A percentile compares a stretch with the other conserved stretches of the same genome.
These are phyloP conservation scores for Colletotrichum horii DNA, from an alignment of 2,329 filamentous ascomycete genomes.

Conservation along the genomic window DNA sequence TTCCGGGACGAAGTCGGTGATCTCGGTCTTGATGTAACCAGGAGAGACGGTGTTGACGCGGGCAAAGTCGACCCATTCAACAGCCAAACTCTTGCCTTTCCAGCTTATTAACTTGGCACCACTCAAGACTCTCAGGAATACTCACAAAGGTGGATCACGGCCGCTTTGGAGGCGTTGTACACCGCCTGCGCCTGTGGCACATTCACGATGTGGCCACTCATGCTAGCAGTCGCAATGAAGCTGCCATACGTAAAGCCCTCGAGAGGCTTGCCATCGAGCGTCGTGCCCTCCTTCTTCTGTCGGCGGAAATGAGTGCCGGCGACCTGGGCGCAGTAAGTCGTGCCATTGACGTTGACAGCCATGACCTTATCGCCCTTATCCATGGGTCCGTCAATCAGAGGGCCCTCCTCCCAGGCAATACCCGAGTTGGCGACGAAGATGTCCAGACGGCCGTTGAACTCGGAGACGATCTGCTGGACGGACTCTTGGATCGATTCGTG, in stretches of 20 bases:
- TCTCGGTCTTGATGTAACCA: slow-evolving; percentile 78
- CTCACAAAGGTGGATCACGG: slow-evolving; percentile 62
- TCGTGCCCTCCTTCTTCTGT: slow-evolving; percentile 72
- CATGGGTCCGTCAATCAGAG: slow-evolving; percentile 68
- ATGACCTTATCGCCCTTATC: slow-evolving; percentile 72
- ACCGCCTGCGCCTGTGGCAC: slow-evolving; percentile 76
- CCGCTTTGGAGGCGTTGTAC: slow-evolving; percentile 77
- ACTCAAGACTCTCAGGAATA: neutral
- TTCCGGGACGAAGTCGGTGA: slow-evolving; percentile 66
- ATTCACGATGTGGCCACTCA: slow-evolving; percentile 80
- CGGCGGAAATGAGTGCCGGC: slow-evolving; percentile 73
- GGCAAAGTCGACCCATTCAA: slow-evolving; percentile 80
- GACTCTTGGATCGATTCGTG: slow-evolving; percentile 56
- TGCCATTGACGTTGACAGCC: slow-evolving; percentile 75
- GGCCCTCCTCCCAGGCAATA: slow-evolving; percentile 73
- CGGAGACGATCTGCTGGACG: slow-evolving; percentile 59
- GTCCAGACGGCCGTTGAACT: slow-evolving; percentile 78
- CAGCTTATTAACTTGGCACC: neutral
- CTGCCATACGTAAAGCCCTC: slow-evolving; percentile 67
- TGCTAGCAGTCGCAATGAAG: slow-evolving; percentile 80
- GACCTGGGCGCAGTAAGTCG: slow-evolving; percentile 77
- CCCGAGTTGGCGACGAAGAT: slow-evolving; percentile 82
- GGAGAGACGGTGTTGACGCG: slow-evolving; percentile 76
- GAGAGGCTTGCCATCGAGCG: slow-evolving; percentile 65
- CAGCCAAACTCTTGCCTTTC: slow-evolving; percentile 70